A percentile compares a stretch with the other conserved stretches of the same genome.
Evolutionary conservation across 805 yeast species (phyloP).

Genomic region (Suhomyces emberorum): DNA sequence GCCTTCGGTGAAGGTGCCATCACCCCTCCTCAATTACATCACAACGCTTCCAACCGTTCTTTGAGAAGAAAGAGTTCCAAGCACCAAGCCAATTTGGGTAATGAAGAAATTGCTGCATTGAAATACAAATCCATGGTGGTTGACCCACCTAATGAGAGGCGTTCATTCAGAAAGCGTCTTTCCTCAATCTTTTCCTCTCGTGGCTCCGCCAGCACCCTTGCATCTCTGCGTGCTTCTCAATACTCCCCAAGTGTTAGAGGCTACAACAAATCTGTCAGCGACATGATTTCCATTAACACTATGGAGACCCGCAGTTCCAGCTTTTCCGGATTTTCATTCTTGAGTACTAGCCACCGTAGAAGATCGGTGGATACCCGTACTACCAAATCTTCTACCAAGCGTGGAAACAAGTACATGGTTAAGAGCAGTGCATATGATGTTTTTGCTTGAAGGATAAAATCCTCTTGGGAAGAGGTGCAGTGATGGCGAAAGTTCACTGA

Average conservation of each 20-base stretch:
- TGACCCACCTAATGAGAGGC: constrained; percentile 11
- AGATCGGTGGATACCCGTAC: constrained; percentile 5
- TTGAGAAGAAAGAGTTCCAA: constrained; percentile 1
- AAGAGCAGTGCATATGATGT: constrained; percentile 21
- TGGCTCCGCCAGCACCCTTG: constrained; percentile 2
- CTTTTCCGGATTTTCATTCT: constrained; percentile 25
- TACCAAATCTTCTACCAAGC: constrained; percentile 6
- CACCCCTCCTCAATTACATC: constrained; percentile 1
- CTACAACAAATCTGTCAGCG: constrained; percentile 7
- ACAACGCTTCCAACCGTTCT: background rate
- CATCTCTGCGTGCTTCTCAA: constrained; percentile 1
- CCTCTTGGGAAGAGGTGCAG: too few relatives aligned
- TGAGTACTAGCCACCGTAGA: constrained; percentile 6
- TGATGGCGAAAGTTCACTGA: too few relatives aligned
- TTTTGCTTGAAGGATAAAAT: constrained; percentile 4
- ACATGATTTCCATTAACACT: constrained; percentile 17
- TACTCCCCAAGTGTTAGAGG: constrained; percentile 1
- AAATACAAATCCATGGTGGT: constrained; percentile 10
- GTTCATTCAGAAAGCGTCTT: constrained; percentile 15
- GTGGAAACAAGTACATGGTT: constrained; percentile 25
- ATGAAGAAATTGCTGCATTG: constrained; percentile 11
- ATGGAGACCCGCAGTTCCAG: constrained; percentile 13
- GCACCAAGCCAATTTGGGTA: constrained; percentile 6
- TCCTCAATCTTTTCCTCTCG: constrained; percentile 11
- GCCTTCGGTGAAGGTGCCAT: constrained; percentile 13